These are phyloP conservation scores for Paradendryphiella salina DNA, from an alignment of 2,329 filamentous ascomycete species.

Conservation along the genomic window DNA sequence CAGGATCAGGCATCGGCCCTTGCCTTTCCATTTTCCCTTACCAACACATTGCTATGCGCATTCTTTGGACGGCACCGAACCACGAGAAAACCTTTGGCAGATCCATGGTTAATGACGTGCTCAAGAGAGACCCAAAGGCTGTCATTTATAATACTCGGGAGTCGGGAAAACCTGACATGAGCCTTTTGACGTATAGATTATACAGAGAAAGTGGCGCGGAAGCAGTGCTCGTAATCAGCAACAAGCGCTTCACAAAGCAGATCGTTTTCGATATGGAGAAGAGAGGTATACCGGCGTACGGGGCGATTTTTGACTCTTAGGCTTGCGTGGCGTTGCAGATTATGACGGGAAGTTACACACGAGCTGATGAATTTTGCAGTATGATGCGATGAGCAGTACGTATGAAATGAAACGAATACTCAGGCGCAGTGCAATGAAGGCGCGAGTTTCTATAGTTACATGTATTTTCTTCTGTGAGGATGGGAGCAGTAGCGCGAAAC, in stretches of 20 bases:
- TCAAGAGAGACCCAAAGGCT: constrained; percentile 62
- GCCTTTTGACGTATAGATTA: constrained; percentile 60
- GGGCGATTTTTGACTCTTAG: constrained; percentile 71
- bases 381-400: constrained; percentile 1
- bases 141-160: constrained; percentile 69
- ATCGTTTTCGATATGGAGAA: constrained; percentile 70
- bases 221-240: constrained; percentile 73
- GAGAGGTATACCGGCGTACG: constrained; percentile 68
- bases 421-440: background rate
- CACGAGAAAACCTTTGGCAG: constrained; percentile 68
- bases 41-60: constrained; percentile 56
- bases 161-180: constrained; percentile 65
- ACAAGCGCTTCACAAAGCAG: constrained; percentile 67
- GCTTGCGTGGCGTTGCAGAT: background rate
- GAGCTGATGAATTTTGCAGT: background rate
- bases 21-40: constrained; percentile 58
- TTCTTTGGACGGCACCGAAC: constrained; percentile 71
- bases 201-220: constrained; percentile 59
- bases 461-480: background rate
- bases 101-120: constrained; percentile 62
- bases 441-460: background rate
- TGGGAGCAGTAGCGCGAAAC: background rate
- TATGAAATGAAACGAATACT: background rate
- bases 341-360: background rate
- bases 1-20: constrained; percentile 47